phyloP scores from a whole-genome alignment of 2,329 filamentous ascomycete genomes.

The Hypomyces perniciosus region DNA sequence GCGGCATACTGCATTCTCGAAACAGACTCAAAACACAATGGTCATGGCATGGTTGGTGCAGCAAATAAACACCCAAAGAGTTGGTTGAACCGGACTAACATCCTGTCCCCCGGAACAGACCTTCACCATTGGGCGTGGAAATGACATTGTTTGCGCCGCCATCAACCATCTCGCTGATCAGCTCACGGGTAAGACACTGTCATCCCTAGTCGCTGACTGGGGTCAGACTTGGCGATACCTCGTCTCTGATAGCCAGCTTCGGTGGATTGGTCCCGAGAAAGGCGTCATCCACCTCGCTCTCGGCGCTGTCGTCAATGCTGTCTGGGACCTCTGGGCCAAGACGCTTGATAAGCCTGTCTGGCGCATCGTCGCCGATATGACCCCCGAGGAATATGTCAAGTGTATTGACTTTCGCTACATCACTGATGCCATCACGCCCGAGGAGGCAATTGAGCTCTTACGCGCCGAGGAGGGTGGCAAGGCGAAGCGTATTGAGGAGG shows the following conservation, averaged over 20 bases:
- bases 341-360: constrained; percentile 80
- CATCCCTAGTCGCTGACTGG: constrained; percentile 73
- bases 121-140: constrained; percentile 83
- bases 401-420: constrained; percentile 96
- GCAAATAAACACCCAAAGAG: background rate
- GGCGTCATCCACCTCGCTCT: constrained; percentile 90
- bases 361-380: constrained; percentile 86
- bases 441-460: constrained; percentile 71
- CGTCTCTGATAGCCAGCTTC: constrained; percentile 83
- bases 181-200: constrained; percentile 67
- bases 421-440: constrained; percentile 82
- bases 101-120: constrained; percentile 36
- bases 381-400: constrained; percentile 74
- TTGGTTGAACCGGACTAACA: background rate
- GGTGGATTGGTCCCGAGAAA: constrained; percentile 93
- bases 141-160: constrained; percentile 84
- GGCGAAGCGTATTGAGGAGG: constrained; percentile 64
- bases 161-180: constrained; percentile 74
- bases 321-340: constrained; percentile 97
- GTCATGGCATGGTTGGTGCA: constrained; percentile 67
- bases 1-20: constrained; percentile 89
- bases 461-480: constrained; percentile 62
- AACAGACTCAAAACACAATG: constrained; percentile 65
- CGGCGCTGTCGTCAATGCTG: constrained; percentile 80
- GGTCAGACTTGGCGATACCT: constrained; percentile 85